Evolutionary conservation across 2,329 filamentous ascomycete species (phyloP).

Genomic region (Hysterium pulicare): DNA sequence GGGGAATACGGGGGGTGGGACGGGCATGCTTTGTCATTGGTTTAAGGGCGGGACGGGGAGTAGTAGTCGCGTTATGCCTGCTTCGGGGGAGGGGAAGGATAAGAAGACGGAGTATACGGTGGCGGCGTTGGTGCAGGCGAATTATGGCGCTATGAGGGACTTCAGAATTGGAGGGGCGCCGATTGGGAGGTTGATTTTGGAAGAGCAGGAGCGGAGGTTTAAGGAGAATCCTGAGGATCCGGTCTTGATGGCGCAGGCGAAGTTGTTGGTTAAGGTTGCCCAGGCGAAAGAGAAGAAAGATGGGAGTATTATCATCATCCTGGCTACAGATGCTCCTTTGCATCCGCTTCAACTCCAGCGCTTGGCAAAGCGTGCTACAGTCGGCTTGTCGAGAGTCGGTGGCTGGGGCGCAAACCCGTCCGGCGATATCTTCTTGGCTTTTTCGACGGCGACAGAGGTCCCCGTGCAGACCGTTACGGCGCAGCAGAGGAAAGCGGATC

Average conservation of each 20-base stretch:
- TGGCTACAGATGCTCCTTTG: constrained; percentile 61
- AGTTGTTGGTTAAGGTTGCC: constrained; percentile 24
- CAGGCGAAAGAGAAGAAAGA: constrained; percentile 52
- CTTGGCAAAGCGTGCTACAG: constrained; percentile 58
- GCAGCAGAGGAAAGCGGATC: constrained; percentile 21
- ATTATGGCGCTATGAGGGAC: constrained; percentile 58
- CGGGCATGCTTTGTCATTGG: constrained; percentile 63
- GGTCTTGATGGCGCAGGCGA: constrained; percentile 23
- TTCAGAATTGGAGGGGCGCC: constrained; percentile 60
- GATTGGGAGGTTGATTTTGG: constrained; percentile 55
- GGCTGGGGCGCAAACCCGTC: constrained; percentile 61
- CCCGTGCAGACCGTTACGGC: constrained; percentile 40
- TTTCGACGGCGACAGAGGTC: constrained; percentile 59
- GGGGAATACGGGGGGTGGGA: constrained; percentile 64
- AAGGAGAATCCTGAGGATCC: constrained; percentile 25
- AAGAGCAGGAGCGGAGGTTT: constrained; percentile 42
- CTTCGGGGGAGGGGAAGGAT: constrained; percentile 16
- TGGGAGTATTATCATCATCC: constrained; percentile 61
- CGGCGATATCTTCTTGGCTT: constrained; percentile 65
- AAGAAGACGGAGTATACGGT: constrained; percentile 57
- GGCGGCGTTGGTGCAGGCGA: constrained; percentile 61
- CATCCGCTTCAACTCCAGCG: constrained; percentile 56
- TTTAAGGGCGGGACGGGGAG: constrained; percentile 67
- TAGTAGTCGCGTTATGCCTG: constrained; percentile 53
- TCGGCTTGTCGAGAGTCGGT: constrained; percentile 59